Base-by-base conservation (phyloP, 768 basidiomycete species). In the Kwoniella newhampshirensis region DNA sequence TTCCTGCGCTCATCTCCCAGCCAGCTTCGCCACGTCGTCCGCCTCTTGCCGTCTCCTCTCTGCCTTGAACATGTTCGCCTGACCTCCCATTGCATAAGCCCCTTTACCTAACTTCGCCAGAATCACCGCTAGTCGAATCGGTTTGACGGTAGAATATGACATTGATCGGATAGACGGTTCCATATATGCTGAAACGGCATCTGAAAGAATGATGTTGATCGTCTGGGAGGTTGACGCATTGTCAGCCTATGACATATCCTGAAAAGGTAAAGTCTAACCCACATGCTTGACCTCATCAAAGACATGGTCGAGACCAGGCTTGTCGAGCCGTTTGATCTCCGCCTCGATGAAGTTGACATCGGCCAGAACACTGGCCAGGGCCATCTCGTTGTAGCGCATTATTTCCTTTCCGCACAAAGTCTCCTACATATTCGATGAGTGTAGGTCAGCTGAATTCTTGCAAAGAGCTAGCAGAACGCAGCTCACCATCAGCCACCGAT, bases 341-440 rank as follows among this genome's bases (percentile, higher is more conserved):
- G 85, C 84, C 62, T 94, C 90, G 51, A 97, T 81, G 75, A 93
- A 96, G 56, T 86, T 85, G 58, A 92, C 83, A 71, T 97, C 93
- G 44, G 87, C 83, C 51, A 88, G 79, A 46, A 97, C 82, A 64
- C 93, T 94, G 28, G 86, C 84, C 40, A 96, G 81, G 1, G 89
- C 91, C 67, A 88, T 87, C 68, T 97, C 91, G 68, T 94, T 97
- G 80, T 93, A 83, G 78, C 82, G 82, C 7, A 81, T 78, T 23
- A 91, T 83, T 57, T 87, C 86, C 3, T 61, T 67, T 0, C 64
- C 65, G 44, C 66, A 64, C 9, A 74, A 52, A 36, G 53, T 67
- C 21, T 63, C 65, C 67, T 68, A 30, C 12, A 2, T 4, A 9
- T 32, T 6, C 32, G 17, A n/a, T n/a, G 6, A n/a, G n/a, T n/a